Evolutionary conservation across 2,329 filamentous ascomycete species (phyloP), one percentile per base, ranked within the genome.

Genomic region (Hypoxylon sp.): DNA sequence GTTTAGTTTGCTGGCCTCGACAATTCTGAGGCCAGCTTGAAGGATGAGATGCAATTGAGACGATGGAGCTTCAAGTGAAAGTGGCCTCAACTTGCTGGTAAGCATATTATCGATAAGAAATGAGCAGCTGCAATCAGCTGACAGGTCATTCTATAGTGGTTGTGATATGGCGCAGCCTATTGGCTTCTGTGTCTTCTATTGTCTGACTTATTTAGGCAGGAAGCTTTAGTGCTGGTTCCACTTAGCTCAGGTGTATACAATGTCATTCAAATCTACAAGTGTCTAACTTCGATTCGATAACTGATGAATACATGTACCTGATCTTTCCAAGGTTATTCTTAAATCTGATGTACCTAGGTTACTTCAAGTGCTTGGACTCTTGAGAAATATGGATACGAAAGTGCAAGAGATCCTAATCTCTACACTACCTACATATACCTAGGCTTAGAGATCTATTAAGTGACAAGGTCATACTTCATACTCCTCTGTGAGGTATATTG

Each of bases 1-100:
- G 19, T 50, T 34, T 53, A 45, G 30, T 25, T 60, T 63, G 69
- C 71, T 72, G 69, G 71, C 72, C 69, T 72, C 70, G 67, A 34
- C 14, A n/a, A 49, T 60, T 52, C 45, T 55, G 70, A 69, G 68
- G 68, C 63, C 62, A 69, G 69, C 69, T 66, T 66, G 30, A 19
- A 28, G 21, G 45, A 50, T 63, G 11, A n/a, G 55, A 43, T 57
- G 46, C 7, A 51, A 55, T 60, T 55, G 45, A 48, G 34, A 59
- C 19, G 34, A 55, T 45, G 60, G 41, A 62, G 49, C 34, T 57
- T 50, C 41, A 28, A 55, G 25, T 65, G 64, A 65, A 70, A 67
- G 60, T 70, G 67, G 64, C 67, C 64, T 67, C 34, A 67, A 69
- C 66, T 69, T 51, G 34, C 25, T 58, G 21, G 30, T 65, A 36